Base-by-base conservation (phyloP, 495 filamentous ascomycete species). In the Hyaloscypha hepaticicola region DNA sequence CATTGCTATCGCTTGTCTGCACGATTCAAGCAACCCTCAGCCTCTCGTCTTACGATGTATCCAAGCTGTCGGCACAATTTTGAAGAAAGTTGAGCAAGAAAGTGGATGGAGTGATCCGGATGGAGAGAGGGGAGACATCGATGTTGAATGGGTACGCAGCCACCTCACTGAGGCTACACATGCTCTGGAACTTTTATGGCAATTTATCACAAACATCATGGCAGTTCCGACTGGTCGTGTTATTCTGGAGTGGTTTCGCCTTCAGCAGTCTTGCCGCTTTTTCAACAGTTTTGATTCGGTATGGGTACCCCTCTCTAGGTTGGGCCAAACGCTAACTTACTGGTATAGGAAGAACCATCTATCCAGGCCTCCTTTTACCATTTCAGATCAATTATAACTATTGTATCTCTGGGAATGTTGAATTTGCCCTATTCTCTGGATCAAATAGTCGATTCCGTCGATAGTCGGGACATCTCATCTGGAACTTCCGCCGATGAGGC, bases 371-470 rank as follows among this genome's bases (percentile, higher is more conserved):
- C 4, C 70, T 87, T 56, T 68, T 80, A 49, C 84, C 88, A 0
- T 73, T 95, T 9, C 87, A 88, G 38, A 66, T 81, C 84, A 19
- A 79, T 96, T 62, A 80, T 85, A 8, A 86, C 87, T n/a, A 79
- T 89, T 9, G 83, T 90, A 33, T 96, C 92, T 0, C 73, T 96
- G 8, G 81, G 85, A 4, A 81, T 96, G 25, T 76, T 98, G 27
- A 90, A 90, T 66, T 77, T 90, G n/a, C 80, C 86, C 9, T 72
- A 76, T 27, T 71, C 80, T 63, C 75, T 84, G 52, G 65, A 68
- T 22, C 77, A 76, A 59, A 70, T 84, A 48, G 72, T 73, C 7
- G 55, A 60, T 24, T 51, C 29, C 25, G 75, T 74, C 34, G 76
- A 78, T 22, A 66, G 76, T 26, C 77, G 77, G 25, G 70, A 52